Percentiles rank a stretch among this genome's conserved stretches.
Conservation (phyloP, 78 protist species). For the Dictyostelium brefeldianum region DNA sequence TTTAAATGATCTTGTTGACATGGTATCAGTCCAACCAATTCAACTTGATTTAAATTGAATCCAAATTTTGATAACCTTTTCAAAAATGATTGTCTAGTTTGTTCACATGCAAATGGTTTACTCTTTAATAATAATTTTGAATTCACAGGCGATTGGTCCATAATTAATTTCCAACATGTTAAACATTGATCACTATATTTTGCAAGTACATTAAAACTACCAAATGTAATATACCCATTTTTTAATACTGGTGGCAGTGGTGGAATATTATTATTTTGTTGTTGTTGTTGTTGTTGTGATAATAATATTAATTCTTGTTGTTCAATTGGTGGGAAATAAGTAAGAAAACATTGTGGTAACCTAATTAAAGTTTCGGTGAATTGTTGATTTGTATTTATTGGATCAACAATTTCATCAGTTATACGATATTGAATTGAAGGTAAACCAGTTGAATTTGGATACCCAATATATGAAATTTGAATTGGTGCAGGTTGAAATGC, state of each 20-base stretch:
- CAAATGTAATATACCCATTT: constrained; percentile 86
- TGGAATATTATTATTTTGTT: neutral
- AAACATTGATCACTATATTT: constrained; percentile 69
- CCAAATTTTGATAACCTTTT: constrained; percentile 26
- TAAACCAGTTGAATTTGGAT: constrained; percentile 90
- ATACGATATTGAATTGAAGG: constrained; percentile 79
- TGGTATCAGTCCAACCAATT: constrained; percentile 51
- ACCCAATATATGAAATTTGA: constrained; percentile 86
- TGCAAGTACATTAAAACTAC: constrained; percentile 88
- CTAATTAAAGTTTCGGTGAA: constrained; percentile 74
- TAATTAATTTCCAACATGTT: constrained; percentile 57
- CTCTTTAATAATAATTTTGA: constrained; percentile 50
- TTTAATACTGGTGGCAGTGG: constrained; percentile 39
- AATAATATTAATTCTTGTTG: neutral
- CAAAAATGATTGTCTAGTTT: constrained; percentile 19
- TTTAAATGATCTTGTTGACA: constrained; percentile 66
- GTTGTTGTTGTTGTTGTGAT: neutral
- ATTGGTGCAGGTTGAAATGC: constrained; percentile 85
- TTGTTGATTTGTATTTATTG: constrained; percentile 40
- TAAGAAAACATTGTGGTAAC: constrained; percentile 77
- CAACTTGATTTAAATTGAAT: constrained; percentile 35
- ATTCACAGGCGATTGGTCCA: constrained; percentile 36
- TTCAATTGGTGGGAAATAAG: constrained; percentile 34
- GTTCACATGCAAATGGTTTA: constrained; percentile 65
- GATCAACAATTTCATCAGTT: constrained; percentile 83